phyloP scores from a whole-genome alignment of 768 basidiomycete genomes.

The Rhizopogon vinicolor region DNA sequence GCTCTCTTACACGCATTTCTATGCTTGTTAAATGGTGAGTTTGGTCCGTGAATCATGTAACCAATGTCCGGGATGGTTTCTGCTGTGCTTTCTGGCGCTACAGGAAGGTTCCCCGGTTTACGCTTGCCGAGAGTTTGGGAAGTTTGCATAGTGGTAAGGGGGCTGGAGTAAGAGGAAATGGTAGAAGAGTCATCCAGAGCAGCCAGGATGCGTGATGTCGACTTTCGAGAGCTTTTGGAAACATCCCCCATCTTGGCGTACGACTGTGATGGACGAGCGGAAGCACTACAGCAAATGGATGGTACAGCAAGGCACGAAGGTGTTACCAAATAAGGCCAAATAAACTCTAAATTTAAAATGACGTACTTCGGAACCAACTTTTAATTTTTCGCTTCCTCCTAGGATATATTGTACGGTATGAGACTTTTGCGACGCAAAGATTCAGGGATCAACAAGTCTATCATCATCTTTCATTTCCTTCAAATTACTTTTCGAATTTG shows the following conservation, averaged over 20 bases:
- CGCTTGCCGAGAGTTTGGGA: constrained; percentile 5
- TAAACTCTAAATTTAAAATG: background rate
- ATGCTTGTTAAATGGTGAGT: background rate
- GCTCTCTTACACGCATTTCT: background rate
- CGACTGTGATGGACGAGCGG: background rate
- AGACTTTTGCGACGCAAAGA: too few species aligned
- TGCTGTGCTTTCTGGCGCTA: background rate
- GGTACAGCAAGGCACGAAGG: background rate
- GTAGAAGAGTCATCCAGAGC: constrained; percentile 6
- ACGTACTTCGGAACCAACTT: too few species aligned
- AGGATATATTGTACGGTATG: too few species aligned
- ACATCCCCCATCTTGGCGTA: constrained; percentile 1
- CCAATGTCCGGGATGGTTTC: background rate
- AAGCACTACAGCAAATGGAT: background rate
- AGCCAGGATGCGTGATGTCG: constrained; percentile 9
- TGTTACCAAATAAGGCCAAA: background rate
- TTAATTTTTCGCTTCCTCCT: too few species aligned
- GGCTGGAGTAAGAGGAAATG: background rate
- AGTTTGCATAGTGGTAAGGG: background rate
- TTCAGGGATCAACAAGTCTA: too few species aligned
- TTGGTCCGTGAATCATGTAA: background rate
- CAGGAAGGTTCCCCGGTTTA: background rate
- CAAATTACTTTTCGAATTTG: too few species aligned
- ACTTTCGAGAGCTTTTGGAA: background rate
- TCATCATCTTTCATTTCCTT: too few species aligned